Evolutionary conservation across 1,139 yeast genomes (phyloP).

Genomic region (Hemisphaericaspora lyxosophila): DNA sequence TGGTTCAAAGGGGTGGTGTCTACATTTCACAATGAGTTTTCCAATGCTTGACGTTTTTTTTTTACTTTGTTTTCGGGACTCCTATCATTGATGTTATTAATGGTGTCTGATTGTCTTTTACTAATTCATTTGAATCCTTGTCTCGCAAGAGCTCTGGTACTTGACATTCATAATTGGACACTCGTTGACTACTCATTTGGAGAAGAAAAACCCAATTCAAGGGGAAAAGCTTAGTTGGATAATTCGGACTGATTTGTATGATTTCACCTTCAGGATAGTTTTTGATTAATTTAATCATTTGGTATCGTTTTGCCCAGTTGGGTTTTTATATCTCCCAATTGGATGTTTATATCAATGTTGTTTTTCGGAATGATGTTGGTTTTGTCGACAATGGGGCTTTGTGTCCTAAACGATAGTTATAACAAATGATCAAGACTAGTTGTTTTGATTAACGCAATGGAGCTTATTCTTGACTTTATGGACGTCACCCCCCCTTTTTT

Average conservation of each 20-base stretch:
- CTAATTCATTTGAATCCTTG: conserved; percentile 18
- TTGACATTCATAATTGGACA: conserved; percentile 5
- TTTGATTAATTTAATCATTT: conserved; percentile 10
- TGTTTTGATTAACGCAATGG: conserved; percentile 71
- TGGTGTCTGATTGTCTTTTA: conserved; percentile 5
- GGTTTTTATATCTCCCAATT: conserved; percentile 13
- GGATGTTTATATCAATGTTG: conserved; percentile 10
- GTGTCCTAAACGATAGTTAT: conserved; percentile 74
- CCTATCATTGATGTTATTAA: background rate
- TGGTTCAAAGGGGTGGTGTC: background rate
- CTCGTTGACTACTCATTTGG: background rate
- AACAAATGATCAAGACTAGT: conserved; percentile 59
- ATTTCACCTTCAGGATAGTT: conserved; percentile 4
- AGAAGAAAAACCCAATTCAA: background rate
- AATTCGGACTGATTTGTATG: conserved; percentile 3
- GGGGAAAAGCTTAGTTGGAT: background rate
- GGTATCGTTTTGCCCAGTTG: conserved; percentile 9
- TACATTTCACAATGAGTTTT: background rate
- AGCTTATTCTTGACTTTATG: conserved; percentile 80
- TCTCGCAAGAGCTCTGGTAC: conserved; percentile 17
- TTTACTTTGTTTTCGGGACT: background rate
- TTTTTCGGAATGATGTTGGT: conserved; percentile 7
- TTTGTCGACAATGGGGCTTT: conserved; percentile 60
- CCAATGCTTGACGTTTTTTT: conserved; percentile 1
- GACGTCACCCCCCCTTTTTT: conserved; percentile 36